A percentile compares a stretch with the other conserved stretches of the same genome.
These are phyloP conservation scores for Malus hybrid DNA, from an alignment of 331 rosid genomes.

Conservation along the genomic window DNA sequence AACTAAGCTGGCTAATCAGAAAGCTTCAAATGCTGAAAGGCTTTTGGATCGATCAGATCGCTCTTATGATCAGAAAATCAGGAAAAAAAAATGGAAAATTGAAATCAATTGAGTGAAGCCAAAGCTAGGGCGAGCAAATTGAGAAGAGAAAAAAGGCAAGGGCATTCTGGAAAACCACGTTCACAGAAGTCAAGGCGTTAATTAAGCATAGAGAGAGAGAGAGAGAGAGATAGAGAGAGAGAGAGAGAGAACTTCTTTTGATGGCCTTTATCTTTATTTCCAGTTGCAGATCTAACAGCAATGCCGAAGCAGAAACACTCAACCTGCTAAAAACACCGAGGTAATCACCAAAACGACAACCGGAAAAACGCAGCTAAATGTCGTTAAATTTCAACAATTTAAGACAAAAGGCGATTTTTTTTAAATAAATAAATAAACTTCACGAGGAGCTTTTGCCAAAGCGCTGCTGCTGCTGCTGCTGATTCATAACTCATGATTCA, in stretches of 20 bases:
- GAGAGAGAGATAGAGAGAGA: background rate
- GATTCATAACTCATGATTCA: background rate
- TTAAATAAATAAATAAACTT: background rate
- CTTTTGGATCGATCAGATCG: background rate
- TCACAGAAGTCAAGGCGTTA: background rate
- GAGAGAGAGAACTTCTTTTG: slow-evolving; percentile 6
- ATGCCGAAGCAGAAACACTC: slow-evolving; percentile 35
- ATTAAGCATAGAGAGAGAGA: background rate
- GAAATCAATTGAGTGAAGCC: background rate
- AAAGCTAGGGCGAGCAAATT: background rate
- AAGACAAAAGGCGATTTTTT: background rate
- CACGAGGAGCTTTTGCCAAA: background rate
- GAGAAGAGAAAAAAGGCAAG: background rate
- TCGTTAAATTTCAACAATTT: background rate
- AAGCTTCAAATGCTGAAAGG: background rate
- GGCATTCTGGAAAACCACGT: background rate
- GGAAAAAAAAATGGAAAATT: background rate
- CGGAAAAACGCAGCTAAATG: slow-evolving; percentile 13
- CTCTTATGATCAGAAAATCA: background rate
- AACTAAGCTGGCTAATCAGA: background rate
- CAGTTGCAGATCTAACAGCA: slow-evolving; percentile 80
- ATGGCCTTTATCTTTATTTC: slow-evolving; percentile 30
- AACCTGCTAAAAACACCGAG: slow-evolving; percentile 69
- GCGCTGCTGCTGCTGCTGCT: background rate
- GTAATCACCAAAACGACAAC: slow-evolving; percentile 73